Base-by-base conservation (phyloP, 108 stramenopile species). In the Parietichytrium sp. region DNA sequence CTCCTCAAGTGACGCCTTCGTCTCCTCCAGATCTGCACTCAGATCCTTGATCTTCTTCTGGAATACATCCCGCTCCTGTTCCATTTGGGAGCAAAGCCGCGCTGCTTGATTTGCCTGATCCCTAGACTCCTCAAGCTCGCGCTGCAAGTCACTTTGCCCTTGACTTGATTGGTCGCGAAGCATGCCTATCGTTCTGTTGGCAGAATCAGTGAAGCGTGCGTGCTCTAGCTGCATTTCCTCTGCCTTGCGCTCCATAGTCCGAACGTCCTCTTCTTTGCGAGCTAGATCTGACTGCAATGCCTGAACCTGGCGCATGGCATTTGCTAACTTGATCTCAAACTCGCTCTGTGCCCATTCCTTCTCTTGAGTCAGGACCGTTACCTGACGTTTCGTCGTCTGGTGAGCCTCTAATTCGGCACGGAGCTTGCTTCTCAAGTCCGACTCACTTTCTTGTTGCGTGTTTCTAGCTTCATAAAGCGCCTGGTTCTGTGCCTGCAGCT, bases 331-430 rank as follows among this genome's bases (percentile, higher is more conserved):
- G 42, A 72, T 72, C 23, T 72, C 45, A 33, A 42, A 45, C 61
- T 72, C 61, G 20, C 42, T 72, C 25, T 72, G 38, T 33, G 45
- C 15, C 61, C 61, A 72, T n/a, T 31, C 61, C 61, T 72, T 72
- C 3, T 72, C 61, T 25, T 72, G 61, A 7, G 20, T 7, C 16
- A 72, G 16, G 42, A 12, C 45, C 1, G 61, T 27, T 6, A 72
- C 23, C 33, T 45, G 10, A 33, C 45, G 36, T 42, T 72, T 72
- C 0, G 61, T 72, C 2, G 61, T 20, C 38, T 3, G 38, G 20
- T 72, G 61, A 0, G 61, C 61, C 20, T 72, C 61, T 7, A 42
- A 13, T 38, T 72, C 61, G n/a, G 29, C 6, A 42, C 61, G 61
- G 10, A 72, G 33, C 61, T 72, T 33, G 13, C 38, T 42, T n/a